phyloP scores from a whole-genome alignment of 1,284 basidiomycete genomes.

The Tremellales sp. region DNA sequence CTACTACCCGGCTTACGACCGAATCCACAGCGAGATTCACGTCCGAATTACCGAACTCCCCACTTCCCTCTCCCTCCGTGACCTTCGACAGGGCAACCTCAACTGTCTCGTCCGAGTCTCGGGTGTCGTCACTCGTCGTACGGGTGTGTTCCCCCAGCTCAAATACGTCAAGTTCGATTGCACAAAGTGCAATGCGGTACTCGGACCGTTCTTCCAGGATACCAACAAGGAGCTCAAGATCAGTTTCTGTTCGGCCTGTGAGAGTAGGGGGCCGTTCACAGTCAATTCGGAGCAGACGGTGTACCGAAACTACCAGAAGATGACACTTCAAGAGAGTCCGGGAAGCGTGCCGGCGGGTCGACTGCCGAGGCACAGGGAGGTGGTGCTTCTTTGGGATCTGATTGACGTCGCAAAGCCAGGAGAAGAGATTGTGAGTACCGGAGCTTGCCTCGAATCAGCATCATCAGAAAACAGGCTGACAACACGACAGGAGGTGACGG shows the following conservation, averaged over 20 bases:
- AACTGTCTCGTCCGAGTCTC: conserved; percentile 94
- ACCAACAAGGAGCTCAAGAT: conserved; percentile 90
- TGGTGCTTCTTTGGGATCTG: conserved; percentile 94
- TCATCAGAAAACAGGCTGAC: no score
- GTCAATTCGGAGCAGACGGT: conserved; percentile 98
- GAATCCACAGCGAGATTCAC: conserved; percentile 97
- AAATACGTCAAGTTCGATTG: conserved; percentile 99
- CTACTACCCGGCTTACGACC: conserved; percentile 93
- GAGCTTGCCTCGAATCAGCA: conserved; percentile 21
- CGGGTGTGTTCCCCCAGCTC: conserved; percentile 95
- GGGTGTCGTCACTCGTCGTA: conserved; percentile 95
- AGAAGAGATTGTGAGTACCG: conserved; percentile 78
- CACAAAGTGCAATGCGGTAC: conserved; percentile 79
- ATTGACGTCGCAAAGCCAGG: conserved; percentile 98
- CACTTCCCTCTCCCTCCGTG: conserved; percentile 80
- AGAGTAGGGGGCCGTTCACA: conserved; percentile 88
- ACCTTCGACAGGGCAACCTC: conserved; percentile 84
- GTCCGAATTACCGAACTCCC: conserved; percentile 95
- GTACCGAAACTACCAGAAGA: conserved; percentile 98
- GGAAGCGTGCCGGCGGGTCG: conserved; percentile 96
- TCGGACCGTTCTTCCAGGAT: conserved; percentile 98
- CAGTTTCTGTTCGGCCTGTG: conserved; percentile 89
- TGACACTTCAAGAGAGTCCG: conserved; percentile 98
- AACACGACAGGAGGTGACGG: conserved; percentile 82
- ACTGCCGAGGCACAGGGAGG: conserved; percentile 91